Evolutionary conservation across 176 grass and related monocot genomes (phyloP).

Genomic region (Puya raimondii): DNA sequence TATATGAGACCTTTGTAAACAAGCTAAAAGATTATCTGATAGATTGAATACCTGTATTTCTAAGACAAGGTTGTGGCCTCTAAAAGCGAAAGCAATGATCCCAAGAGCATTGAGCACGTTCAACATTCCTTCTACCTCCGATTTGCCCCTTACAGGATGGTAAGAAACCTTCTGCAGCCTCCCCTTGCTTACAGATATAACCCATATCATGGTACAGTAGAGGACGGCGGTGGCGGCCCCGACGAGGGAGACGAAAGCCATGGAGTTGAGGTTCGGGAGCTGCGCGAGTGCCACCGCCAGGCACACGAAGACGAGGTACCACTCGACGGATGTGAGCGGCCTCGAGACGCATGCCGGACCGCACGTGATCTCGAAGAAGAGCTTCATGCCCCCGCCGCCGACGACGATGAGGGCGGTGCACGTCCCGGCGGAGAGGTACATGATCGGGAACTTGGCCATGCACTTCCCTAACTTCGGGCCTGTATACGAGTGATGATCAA

Average conservation of each 20-base stretch:
- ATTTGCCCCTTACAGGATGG: conserved; percentile 31
- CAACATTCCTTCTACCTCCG: conserved; percentile 32
- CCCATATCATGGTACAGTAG: conserved; percentile 94
- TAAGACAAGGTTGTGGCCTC: conserved; percentile 86
- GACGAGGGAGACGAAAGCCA: conserved; percentile 71
- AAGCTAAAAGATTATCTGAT: too few species aligned
- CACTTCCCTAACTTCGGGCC: conserved; percentile 58
- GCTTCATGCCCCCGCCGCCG: conserved; percentile 75
- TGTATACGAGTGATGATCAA: conserved; percentile 10
- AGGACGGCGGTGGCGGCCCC: conserved; percentile 51
- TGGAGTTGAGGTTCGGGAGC: conserved; percentile 97
- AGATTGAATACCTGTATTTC: conserved; percentile 61
- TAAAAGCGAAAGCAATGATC: conserved; percentile 90
- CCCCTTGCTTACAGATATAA: conserved; percentile 68
- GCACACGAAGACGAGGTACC: conserved; percentile 90
- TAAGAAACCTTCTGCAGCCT: conserved; percentile 46
- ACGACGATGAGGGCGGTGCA: conserved; percentile 77
- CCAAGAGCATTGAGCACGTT: conserved; percentile 62
- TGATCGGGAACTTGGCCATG: conserved; percentile 43
- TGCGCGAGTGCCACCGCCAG: conserved; percentile 61
- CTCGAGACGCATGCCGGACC: conserved; percentile 35
- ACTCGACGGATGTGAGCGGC: conserved; percentile 64
- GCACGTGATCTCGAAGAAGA: conserved; percentile 58
- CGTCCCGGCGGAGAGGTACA: conserved; percentile 91
- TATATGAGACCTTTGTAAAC: too few species aligned